Percentiles rank a stretch among this genome's conserved stretches.
Conservation (phyloP, 306 rosid species). For the Vigna unguiculata region DNA sequence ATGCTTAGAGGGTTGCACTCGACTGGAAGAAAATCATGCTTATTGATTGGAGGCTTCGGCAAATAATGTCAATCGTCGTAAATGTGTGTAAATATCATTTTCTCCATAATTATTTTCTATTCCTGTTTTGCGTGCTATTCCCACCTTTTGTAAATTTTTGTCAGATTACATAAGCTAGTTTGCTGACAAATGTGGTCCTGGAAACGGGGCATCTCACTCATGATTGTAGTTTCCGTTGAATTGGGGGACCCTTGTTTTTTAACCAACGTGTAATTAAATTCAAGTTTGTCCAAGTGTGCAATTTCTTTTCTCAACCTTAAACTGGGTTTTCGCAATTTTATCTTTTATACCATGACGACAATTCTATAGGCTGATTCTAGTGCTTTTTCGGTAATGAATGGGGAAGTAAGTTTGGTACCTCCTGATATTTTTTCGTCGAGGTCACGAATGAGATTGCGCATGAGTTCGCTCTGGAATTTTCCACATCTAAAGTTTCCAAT, state of each 20-base stretch:
- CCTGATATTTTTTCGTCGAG: too few species aligned
- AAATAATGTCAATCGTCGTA: constrained; percentile 86
- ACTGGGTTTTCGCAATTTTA: neutral
- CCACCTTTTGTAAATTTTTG: constrained; percentile 68
- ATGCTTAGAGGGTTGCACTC: constrained; percentile 57
- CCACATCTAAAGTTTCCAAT: too few species aligned
- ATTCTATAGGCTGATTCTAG: neutral
- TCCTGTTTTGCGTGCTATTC: constrained; percentile 61
- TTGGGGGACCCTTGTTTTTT: constrained; percentile 43
- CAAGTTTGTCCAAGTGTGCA: constrained; percentile 45
- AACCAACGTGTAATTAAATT: constrained; percentile 52
- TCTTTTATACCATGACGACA: neutral
- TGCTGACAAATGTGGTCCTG: constrained; percentile 48
- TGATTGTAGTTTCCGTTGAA: constrained; percentile 39
- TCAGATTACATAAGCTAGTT: constrained; percentile 53
- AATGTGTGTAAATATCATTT: constrained; percentile 82
- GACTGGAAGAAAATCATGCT: constrained; percentile 57
- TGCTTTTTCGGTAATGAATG: neutral
- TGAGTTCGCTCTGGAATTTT: too few species aligned
- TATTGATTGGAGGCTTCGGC: constrained; percentile 75
- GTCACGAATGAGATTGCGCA: too few species aligned
- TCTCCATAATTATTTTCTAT: constrained; percentile 45
- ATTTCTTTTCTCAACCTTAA: neutral
- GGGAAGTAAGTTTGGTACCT: neutral
- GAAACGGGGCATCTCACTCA: constrained; percentile 44